Base-by-base conservation (phyloP, 306 rosid genomes). In the Boehmeria nivea region DNA sequence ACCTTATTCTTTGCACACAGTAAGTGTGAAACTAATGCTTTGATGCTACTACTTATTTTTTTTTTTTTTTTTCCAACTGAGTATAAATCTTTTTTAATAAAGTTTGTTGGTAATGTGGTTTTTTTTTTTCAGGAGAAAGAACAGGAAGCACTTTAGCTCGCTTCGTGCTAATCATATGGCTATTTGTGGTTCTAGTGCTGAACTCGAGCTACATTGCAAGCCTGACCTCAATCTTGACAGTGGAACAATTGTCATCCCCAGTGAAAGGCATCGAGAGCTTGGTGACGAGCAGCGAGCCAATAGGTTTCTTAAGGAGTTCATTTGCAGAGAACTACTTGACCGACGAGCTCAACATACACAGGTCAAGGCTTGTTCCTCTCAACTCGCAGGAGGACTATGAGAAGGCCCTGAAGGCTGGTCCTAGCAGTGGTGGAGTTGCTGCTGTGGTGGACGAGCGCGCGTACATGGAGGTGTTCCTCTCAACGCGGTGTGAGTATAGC, bases 381-480 rank as follows among this genome's bases (percentile, higher is more conserved):
- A 71, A 36, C 63, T 75, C 85, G 16, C 64, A 79, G 3, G 83
- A 75, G 51, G 82, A 86, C 9, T 45, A 64, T 44, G 76, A 77
- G 25, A 64, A 27, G 33, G 83, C 85, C 52, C 72, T 86, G 40
- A 57, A 43, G 68, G 59, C 64, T 1, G 95, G 95, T 40, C 81
- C 90, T 33, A 21, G 38, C 5, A 27, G 63, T 15, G 82, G 90
- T 19, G 95, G 95, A 21, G 75, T 86, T 60, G 78, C 83, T 28
- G 95, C 95, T 4, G 72, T 80, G 33, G 59, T 83, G 3, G 88
- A 76, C 21, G 87, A 86, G 66, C 87, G 80, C 46, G 83, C 90
- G 28, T 83, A 83, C 61, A 56, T 64, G 6, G 95, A 86, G 54
- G 72, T 83, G 40, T 86, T 86, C 77, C 90, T 86, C 51, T 68